phyloP scores from a whole-genome alignment of 2,329 filamentous ascomycete species.

The Penicillium digitatum region DNA sequence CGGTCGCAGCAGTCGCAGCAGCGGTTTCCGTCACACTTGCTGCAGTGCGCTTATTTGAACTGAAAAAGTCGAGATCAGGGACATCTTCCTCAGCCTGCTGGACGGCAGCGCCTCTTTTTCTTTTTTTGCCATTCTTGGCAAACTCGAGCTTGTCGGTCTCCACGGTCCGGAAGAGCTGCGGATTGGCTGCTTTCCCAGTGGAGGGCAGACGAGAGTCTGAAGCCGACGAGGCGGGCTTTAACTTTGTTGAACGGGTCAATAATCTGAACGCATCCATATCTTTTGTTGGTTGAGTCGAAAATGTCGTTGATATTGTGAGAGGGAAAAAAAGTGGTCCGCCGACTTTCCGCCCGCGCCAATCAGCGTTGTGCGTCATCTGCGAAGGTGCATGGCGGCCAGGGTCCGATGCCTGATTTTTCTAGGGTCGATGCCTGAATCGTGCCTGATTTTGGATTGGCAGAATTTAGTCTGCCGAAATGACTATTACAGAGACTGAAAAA shows the following conservation, averaged over 20 bases:
- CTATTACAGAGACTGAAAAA: no score
- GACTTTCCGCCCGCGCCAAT: conserved; percentile 33
- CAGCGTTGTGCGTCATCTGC: conserved; percentile 18
- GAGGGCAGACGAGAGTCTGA: conserved; percentile 37
- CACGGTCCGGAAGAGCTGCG: conserved; percentile 36
- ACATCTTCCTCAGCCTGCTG: conserved; percentile 25
- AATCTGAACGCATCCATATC: conserved; percentile 47
- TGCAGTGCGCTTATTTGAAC: conserved; percentile 28
- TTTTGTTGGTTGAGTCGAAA: conserved; percentile 13
- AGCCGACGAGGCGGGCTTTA: conserved; percentile 34
- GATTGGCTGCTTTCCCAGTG: conserved; percentile 38
- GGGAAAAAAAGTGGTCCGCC: conserved; percentile 28
- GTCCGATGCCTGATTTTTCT: no score
- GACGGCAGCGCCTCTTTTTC: conserved; percentile 33
- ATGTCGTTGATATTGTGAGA: conserved; percentile 17
- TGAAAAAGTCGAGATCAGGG: conserved; percentile 38
- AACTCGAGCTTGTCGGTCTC: conserved; percentile 30
- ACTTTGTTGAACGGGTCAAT: conserved; percentile 44
- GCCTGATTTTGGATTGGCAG: no score
- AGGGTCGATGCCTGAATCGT: no score
- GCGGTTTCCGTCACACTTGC: conserved; percentile 13
- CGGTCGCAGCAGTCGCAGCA: conserved; percentile 18
- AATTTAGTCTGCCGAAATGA: no score
- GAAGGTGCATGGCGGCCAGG: no score
- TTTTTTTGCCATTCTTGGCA: conserved; percentile 31